These are phyloP conservation scores for Polygonum maritimum DNA, from an alignment of 148 eudicot genomes.

Conservation along the genomic window DNA sequence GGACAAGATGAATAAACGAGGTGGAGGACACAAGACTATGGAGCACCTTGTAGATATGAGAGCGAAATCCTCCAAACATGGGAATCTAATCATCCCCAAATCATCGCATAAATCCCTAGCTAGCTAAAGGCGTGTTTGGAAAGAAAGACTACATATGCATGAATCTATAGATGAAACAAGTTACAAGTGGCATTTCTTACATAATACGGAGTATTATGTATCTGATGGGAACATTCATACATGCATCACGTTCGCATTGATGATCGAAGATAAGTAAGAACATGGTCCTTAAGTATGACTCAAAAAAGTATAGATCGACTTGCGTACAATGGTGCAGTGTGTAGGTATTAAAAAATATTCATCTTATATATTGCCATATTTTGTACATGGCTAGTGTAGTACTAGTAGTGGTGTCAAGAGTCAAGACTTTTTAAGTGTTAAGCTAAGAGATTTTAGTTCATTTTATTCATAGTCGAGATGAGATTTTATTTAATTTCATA, in stretches of 20 bases:
- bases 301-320: too few relatives aligned
- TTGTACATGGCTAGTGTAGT: too few relatives aligned
- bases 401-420: too few relatives aligned
- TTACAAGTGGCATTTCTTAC: neutral
- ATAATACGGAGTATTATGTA: neutral
- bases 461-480: too few relatives aligned
- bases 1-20: neutral
- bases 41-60: neutral
- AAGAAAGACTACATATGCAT: neutral
- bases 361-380: too few relatives aligned
- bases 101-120: neutral
- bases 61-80: neutral
- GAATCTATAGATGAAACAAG: neutral
- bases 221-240: neutral
- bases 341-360: too few relatives aligned
- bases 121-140: neutral
- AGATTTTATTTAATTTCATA: too few relatives aligned
- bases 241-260: neutral
- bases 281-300: too few relatives aligned
- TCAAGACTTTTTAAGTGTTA: too few relatives aligned
- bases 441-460: too few relatives aligned
- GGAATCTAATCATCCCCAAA: constrained; percentile 11
- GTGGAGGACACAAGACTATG: neutral
- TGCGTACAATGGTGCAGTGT: too few relatives aligned
- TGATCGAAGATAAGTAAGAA: too few relatives aligned